Base-by-base conservation (phyloP, 116 monocot species). In the Zostera marina region DNA sequence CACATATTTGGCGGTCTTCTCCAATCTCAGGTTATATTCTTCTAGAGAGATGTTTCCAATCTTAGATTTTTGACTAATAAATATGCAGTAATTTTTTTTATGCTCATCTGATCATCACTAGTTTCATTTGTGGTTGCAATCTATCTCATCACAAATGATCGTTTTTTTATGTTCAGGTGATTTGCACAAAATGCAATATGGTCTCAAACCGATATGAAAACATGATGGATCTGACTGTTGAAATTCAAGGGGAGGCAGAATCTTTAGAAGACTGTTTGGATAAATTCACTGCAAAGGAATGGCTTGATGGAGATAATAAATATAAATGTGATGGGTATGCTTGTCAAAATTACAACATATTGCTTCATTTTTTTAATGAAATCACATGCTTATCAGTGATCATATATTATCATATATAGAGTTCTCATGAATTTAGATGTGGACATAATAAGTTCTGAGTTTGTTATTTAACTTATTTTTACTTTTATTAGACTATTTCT, bases 141-240 rank as follows among this genome's bases (percentile, higher is more conserved):
- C 47, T 47, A 7, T 47, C 47, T 11, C 44, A 44, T 44, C 44
- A 44, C 47, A 47, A 14, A n/a, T 16, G 47, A n/a, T 17, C 15
- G 14, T 42, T 59, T 43, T 13, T 59, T 44, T 21, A 69, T 69
- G 20, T 51, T 9, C 16, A 98, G 96, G 86, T 98, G 48, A 82
- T 64, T 63, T 98, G 96, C 75, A 82, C 78, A 47, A 56, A 78
- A 59, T 98, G 96, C 72, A 61, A 79, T 64, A 71, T 53, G 66
- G 69, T 86, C 22, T 98, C 90, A 64, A 90, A 98, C 25, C 79
- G 90, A 26, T 98, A 90, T 54, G 98, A 90, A 44, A 89, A 98
- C 56, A 90, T 98, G 83, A 90, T 98, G 86, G 98, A 98, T 78
- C 65, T 98, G 57, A 86, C 86, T 9, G 90, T 98, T 61, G 90